These are phyloP conservation scores for Talinum fruticosum DNA, from an alignment of 148 eudicot genomes.

Conservation along the genomic window DNA sequence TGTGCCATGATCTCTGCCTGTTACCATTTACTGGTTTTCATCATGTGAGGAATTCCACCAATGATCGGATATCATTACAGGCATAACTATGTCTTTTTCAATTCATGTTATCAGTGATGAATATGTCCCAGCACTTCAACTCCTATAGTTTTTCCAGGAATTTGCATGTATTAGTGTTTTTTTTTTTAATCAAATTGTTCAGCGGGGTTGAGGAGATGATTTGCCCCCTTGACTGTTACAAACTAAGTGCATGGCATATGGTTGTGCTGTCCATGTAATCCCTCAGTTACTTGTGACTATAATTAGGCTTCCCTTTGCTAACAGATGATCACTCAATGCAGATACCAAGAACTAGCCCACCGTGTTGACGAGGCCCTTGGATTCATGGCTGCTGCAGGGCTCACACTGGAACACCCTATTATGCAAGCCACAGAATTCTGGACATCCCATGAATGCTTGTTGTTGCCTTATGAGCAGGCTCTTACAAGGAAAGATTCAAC, in stretches of 20 bases:
- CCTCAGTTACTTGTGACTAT: background rate
- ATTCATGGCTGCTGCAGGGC: conserved; percentile 95
- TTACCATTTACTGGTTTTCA: no score
- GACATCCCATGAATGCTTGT: conserved; percentile 94
- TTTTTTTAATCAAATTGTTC: no score
- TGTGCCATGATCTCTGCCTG: no score
- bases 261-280: background rate
- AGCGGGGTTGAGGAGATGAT: no score
- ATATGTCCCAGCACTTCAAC: no score
- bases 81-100: background rate
- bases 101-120: background rate
- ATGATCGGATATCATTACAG: no score
- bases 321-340: conserved; percentile 12
- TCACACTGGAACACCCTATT: conserved; percentile 76
- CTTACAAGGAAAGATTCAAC: conserved; percentile 88
- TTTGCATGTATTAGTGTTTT: no score
- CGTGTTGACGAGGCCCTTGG: conserved; percentile 96
- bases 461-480: conserved; percentile 85
- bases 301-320: background rate
- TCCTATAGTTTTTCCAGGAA: no score
- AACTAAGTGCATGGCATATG: background rate
- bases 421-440: conserved; percentile 89
- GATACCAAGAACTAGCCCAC: conserved; percentile 87
- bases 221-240: background rate
- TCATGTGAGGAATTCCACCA: no score